Conservation (phyloP, 2,329 filamentous ascomycete genomes). For the Aspergillus sp. region DNA sequence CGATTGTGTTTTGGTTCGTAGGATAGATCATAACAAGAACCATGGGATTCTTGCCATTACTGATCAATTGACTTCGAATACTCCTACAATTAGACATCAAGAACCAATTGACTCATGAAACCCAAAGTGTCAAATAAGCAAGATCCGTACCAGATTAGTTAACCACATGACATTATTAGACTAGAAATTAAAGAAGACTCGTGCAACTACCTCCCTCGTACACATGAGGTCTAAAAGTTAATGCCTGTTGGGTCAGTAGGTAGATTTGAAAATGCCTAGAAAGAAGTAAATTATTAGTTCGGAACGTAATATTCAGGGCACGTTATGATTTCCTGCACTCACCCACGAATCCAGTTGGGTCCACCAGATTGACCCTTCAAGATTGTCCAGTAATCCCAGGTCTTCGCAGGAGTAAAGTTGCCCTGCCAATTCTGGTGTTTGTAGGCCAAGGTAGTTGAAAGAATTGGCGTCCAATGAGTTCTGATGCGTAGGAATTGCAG, state of each 20-base stretch:
- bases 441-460: conserved; percentile 20
- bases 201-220: too few relatives aligned
- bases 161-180: too few relatives aligned
- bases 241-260: conserved; percentile 28
- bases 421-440: conserved; percentile 19
- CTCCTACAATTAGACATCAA: too few relatives aligned
- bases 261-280: conserved; percentile 35
- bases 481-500: not conserved
- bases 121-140: too few relatives aligned
- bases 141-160: too few relatives aligned
- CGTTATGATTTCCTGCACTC: conserved; percentile 6
- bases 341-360: conserved; percentile 41
- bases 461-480: conserved; percentile 15
- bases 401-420: conserved; percentile 21
- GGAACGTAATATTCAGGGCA: not conserved
- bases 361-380: conserved; percentile 41
- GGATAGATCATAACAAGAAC: not conserved
- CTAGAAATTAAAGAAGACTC: too few relatives aligned
- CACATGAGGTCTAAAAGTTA: not conserved
- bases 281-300: conserved; percentile 7
- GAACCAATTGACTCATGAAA: too few relatives aligned
- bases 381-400: conserved; percentile 30
- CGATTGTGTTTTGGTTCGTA: too few relatives aligned
- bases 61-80: too few relatives aligned
- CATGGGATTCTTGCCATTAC: not conserved